A percentile compares a stretch with the other conserved stretches of the same genome.
Conservation (phyloP, 768 basidiomycete genomes). For the Clitopilus hobsonii region DNA sequence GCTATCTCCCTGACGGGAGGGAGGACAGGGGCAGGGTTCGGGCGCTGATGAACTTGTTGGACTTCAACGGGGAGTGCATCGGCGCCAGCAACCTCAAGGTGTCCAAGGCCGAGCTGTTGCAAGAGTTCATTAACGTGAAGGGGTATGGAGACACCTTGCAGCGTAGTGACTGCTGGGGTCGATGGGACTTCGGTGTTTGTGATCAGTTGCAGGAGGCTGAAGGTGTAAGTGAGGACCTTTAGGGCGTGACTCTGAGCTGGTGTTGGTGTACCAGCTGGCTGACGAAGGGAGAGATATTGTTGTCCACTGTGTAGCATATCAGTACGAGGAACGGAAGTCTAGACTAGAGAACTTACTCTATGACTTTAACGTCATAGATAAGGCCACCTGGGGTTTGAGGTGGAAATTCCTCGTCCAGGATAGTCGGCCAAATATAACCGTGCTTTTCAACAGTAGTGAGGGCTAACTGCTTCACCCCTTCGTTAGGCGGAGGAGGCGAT, state of each 20-base stretch:
- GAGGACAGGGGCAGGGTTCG: conserved; percentile 26
- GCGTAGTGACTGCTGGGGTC: conserved; percentile 5
- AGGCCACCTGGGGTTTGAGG: conserved; percentile 31
- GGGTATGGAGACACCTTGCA: conserved; percentile 31
- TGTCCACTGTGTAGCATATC: conserved; percentile 34
- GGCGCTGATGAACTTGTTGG: conserved; percentile 25
- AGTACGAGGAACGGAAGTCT: conserved; percentile 5
- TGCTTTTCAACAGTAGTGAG: conserved; percentile 25
- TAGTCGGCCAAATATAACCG: conserved; percentile 46
- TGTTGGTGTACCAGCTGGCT: conserved; percentile 44
- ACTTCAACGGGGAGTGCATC: background rate
- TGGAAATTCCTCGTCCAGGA: conserved; percentile 45
- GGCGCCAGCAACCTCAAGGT: conserved; percentile 30
- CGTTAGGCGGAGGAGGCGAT: background rate
- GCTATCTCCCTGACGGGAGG: conserved; percentile 54
- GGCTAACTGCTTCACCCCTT: background rate
- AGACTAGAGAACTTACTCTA: conserved; percentile 32
- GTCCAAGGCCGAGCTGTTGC: conserved; percentile 60
- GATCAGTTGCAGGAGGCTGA: conserved; percentile 33
- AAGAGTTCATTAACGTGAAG: conserved; percentile 57
- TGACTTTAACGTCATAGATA: conserved; percentile 31
- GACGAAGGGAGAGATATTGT: conserved; percentile 48
- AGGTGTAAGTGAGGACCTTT: conserved; percentile 56
- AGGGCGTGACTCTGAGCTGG: conserved; percentile 62
- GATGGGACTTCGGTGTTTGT: background rate